Conservation (phyloP, 78 protist genomes). For the Monosiga brevicollis region DNA sequence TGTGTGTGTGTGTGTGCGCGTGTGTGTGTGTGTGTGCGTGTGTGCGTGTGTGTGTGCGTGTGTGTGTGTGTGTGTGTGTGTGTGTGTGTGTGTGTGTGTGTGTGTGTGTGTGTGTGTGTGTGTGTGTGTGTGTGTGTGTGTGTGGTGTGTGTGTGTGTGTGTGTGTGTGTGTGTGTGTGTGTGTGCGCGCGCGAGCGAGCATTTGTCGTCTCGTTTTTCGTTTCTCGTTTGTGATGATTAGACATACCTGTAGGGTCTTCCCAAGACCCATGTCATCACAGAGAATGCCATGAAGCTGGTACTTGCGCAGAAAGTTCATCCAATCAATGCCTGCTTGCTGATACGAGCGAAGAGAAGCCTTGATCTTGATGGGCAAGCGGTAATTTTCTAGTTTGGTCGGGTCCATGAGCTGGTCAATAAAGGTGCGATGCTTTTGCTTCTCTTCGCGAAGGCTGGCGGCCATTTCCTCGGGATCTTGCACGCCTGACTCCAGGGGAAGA, state of each 20-base stretch:
- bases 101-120: too few relatives aligned
- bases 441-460: background rate
- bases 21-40: too few relatives aligned
- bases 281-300: conserved; percentile 66
- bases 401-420: conserved; percentile 49
- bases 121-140: too few relatives aligned
- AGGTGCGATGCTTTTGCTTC: conserved; percentile 11
- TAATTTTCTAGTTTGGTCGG: conserved; percentile 5
- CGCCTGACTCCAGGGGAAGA: conserved; percentile 50
- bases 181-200: too few relatives aligned
- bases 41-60: too few relatives aligned
- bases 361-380: conserved; percentile 26
- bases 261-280: conserved; percentile 97
- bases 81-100: too few relatives aligned
- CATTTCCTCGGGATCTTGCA: conserved; percentile 33
- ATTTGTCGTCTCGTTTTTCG: too few relatives aligned
- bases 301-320: conserved; percentile 66
- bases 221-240: too few relatives aligned
- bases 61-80: too few relatives aligned
- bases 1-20: too few relatives aligned
- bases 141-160: too few relatives aligned
- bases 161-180: too few relatives aligned
- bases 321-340: conserved; percentile 90
- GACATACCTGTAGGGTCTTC: conserved; percentile 92
- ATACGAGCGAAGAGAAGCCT: conserved; percentile 69